Evolutionary conservation across 805 yeast species (phyloP), one percentile per base, ranked within the genome.

Genomic region (Wickerhamia fluorescens): DNA sequence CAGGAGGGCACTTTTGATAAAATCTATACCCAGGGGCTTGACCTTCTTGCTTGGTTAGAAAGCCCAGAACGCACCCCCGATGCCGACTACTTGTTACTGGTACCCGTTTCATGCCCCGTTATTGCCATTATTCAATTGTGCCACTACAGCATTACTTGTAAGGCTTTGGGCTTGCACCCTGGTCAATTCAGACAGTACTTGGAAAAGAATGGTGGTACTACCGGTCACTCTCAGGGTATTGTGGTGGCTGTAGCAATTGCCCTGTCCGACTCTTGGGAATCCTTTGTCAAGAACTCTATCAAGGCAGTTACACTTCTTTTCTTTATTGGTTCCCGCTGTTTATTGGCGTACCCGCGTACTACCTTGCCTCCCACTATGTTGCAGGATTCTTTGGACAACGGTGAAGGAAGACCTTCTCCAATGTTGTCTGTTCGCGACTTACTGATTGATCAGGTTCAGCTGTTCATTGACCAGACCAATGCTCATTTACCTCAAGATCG

Each of bases 331-430:
- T 78, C 88, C 35, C 79, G 96, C 61, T 80, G 94, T 62, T 78
- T 85, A 57, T 80, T 76, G 58, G 75, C 78, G 38, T 89, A 87
- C 58, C 98, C 98, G 49, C 77, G 83, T 49, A 92, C 97, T 26
- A 82, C 95, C 22, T 71, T 92, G 53, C 87, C 98, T 23, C 98
- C 98, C 35, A 73, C 94, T 14, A 83, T 84, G 58, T 74, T 88
- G 44, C 85, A 85, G 56, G 98, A 92, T 60, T 81, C 95, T 15
- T 75, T 81, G 53, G 94, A 85, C 49, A 79, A 86, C 53, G 89
- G 89, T 47, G 99, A 92, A 67, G 98, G 99, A 46, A 70, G 74
- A 46, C 98, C 98, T 39, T 81, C 94, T 42, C 98, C 98, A 43
- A 92, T 92, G 99, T 74, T 92, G 56, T 82, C 96, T 7, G 73